These are phyloP conservation scores for Singerocomus inundabilis DNA, from an alignment of 1,284 basidiomycete species.

Conservation along the genomic window DNA sequence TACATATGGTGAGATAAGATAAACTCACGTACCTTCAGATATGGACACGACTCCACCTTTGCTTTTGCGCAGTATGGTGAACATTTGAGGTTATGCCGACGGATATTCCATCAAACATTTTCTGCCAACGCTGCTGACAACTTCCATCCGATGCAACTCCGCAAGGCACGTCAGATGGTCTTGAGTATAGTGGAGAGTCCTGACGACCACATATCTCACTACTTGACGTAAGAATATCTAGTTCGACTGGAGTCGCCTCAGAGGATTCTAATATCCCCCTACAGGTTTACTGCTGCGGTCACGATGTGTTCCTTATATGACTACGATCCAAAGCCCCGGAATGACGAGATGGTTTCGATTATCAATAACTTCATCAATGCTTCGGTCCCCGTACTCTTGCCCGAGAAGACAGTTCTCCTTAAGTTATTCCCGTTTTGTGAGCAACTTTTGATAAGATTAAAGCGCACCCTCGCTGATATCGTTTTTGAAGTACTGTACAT, in stretches of 20 bases:
- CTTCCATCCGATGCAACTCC: slow-evolving; percentile 13
- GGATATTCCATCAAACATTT: slow-evolving; percentile 10
- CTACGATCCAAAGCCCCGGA: slow-evolving; percentile 11
- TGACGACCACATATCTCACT: slow-evolving; percentile 1
- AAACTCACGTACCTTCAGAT: neutral
- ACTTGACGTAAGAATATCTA: slow-evolving; percentile 4
- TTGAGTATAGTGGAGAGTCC: slow-evolving; percentile 4
- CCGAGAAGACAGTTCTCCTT: slow-evolving; percentile 1
- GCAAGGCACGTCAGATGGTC: slow-evolving; percentile 7
- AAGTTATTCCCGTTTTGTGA: slow-evolving; percentile 19
- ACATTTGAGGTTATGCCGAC: slow-evolving; percentile 5
- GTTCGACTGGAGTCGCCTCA: neutral
- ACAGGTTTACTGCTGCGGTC: slow-evolving; percentile 16
- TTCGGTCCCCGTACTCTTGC: neutral
- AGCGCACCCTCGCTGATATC: neutral
- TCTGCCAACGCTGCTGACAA: neutral
- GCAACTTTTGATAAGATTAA: neutral
- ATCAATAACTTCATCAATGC: neutral
- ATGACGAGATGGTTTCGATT: slow-evolving; percentile 15
- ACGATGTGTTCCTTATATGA: slow-evolving; percentile 15
- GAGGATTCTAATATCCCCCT: neutral
- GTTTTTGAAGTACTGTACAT: slow-evolving; percentile 11
- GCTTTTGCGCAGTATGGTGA: neutral
- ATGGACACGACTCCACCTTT: neutral
- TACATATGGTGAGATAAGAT: neutral